Percentiles rank a stretch among this genome's conserved stretches.
Conservation (phyloP, 306 rosid genomes). For the Heteromeles arbutifolia region DNA sequence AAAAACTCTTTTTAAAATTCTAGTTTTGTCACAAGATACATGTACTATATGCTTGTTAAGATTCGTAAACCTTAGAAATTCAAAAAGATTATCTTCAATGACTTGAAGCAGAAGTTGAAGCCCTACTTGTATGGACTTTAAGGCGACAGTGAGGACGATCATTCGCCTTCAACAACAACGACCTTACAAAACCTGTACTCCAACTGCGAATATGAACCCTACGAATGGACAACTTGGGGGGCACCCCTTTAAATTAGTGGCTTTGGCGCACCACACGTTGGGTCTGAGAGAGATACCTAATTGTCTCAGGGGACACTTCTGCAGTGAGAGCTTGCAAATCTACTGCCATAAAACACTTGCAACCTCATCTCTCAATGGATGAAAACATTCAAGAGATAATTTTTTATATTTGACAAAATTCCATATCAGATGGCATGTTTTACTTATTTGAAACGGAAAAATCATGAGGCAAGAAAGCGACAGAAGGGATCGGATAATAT, state of each 20-base stretch:
- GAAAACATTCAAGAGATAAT: background rate
- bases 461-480: background rate
- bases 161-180: conserved; percentile 12
- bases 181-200: background rate
- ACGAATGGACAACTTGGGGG: conserved; percentile 25
- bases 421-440: background rate
- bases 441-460: background rate
- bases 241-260: background rate
- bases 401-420: background rate
- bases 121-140: background rate
- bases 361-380: background rate
- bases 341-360: background rate
- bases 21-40: no score
- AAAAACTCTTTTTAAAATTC: no score
- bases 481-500: background rate
- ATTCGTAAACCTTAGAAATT: no score
- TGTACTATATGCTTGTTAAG: no score
- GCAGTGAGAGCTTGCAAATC: background rate
- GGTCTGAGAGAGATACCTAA: background rate
- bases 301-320: background rate
- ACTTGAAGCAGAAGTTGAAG: background rate
- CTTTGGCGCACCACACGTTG: conserved; percentile 14
- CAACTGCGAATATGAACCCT: background rate
- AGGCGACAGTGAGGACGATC: background rate
- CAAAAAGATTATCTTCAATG: background rate